Percentiles rank a stretch among this genome's conserved stretches.
Conservation (phyloP, 345 rosid genomes). For the Trapa incisa region DNA sequence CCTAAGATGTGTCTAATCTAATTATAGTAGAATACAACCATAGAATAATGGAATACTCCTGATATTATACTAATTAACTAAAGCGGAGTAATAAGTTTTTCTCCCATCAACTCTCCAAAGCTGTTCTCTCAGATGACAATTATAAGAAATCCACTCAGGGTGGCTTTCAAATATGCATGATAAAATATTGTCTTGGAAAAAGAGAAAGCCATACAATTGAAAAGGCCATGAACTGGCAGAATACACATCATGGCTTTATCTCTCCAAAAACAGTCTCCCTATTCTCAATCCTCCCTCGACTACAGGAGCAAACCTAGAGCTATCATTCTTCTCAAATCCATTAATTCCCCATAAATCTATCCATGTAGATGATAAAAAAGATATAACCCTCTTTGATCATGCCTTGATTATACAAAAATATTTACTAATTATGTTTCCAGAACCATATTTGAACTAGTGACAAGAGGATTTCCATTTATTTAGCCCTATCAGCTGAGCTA, state of each 20-base stretch:
- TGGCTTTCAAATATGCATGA: neutral
- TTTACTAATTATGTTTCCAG: no score
- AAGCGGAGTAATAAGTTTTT: neutral
- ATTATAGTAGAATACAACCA: neutral
- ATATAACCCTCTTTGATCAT: neutral
- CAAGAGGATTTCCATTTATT: no score
- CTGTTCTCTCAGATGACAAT: neutral
- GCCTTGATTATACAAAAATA: neutral
- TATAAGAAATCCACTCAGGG: no score
- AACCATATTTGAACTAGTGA: no score
- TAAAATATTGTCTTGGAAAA: neutral
- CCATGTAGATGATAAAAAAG: neutral
- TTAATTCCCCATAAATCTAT: neutral
- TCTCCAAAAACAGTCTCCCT: neutral
- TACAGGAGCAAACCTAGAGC: neutral
- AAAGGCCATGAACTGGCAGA: slow-evolving; percentile 11
- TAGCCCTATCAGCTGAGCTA: no score
- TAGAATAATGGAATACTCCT: no score
- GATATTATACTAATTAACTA: no score
- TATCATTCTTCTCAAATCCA: neutral
- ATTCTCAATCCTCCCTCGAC: neutral
- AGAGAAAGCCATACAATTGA: neutral
- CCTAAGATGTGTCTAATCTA: neutral
- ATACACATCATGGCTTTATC: slow-evolving; percentile 11
- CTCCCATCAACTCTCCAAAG: neutral